Conservation (phyloP, 83 land plant species). For the Picea abies region DNA sequence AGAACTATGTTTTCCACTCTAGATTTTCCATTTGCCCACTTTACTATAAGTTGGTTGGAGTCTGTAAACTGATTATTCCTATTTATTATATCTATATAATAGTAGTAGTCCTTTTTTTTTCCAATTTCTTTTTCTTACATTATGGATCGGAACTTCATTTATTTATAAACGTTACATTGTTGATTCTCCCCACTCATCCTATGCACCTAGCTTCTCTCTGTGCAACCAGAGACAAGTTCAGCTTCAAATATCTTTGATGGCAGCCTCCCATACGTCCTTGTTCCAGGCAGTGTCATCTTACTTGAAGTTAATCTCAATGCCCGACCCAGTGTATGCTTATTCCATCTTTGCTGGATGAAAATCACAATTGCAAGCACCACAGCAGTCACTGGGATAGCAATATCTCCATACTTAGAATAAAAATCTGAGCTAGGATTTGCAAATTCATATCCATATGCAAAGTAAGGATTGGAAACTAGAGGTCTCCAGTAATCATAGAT, state of each 20-base stretch:
- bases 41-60: too few relatives aligned
- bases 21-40: too few relatives aligned
- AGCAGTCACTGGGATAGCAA: slow-evolving; percentile 39
- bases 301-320: slow-evolving; percentile 19
- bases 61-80: too few relatives aligned
- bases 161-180: too few relatives aligned
- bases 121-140: too few relatives aligned
- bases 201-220: too few relatives aligned
- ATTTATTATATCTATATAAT: too few relatives aligned
- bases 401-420: slow-evolving; percentile 46
- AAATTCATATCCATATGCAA: slow-evolving; percentile 39
- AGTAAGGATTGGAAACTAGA: slow-evolving; percentile 49
- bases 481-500: slow-evolving; percentile 41
- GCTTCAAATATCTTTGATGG: slow-evolving; percentile 37
- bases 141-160: too few relatives aligned
- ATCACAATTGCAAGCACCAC: slow-evolving; percentile 32
- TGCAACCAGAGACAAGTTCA: slow-evolving; percentile 35
- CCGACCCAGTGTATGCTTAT: slow-evolving; percentile 6
- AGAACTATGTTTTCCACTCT: too few relatives aligned
- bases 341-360: slow-evolving; percentile 54
- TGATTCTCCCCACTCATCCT: too few relatives aligned
- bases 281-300: slow-evolving; percentile 31
- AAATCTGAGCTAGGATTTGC: slow-evolving; percentile 48
- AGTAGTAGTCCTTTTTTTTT: too few relatives aligned
- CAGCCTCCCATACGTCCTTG: slow-evolving; percentile 52